These are phyloP conservation scores for Phytophthora pinifolia DNA, from an alignment of 352 stramenopile genomes.

Conservation along the genomic window DNA sequence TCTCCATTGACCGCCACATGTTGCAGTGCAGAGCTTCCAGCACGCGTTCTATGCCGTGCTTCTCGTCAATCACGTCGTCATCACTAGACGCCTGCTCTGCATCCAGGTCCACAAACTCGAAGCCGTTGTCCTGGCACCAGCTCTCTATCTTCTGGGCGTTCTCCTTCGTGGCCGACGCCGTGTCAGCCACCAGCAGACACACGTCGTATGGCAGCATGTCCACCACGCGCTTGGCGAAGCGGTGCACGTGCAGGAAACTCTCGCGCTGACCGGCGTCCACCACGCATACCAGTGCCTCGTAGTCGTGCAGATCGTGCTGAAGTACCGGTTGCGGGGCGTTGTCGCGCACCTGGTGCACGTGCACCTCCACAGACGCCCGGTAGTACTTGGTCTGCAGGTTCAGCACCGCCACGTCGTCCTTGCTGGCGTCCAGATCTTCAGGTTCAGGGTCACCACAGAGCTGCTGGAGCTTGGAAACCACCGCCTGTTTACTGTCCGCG, in stretches of 20 bases:
- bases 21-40: slow-evolving; percentile 78
- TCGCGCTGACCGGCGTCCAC: slow-evolving; percentile 38
- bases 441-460: slow-evolving; percentile 30
- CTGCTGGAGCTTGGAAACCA: slow-evolving; percentile 33
- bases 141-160: slow-evolving; percentile 36
- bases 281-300: slow-evolving; percentile 67
- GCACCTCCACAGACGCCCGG: slow-evolving; percentile 50
- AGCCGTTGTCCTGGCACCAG: slow-evolving; percentile 63
- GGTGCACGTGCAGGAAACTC: slow-evolving; percentile 46
- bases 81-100: neutral
- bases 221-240: slow-evolving; percentile 48
- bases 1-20: slow-evolving; percentile 81
- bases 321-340: slow-evolving; percentile 41
- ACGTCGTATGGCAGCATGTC: slow-evolving; percentile 56
- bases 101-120: slow-evolving; percentile 58
- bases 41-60: slow-evolving; percentile 60
- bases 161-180: slow-evolving; percentile 25
- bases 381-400: slow-evolving; percentile 75
- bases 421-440: neutral
- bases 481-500: slow-evolving; percentile 8
- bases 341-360: slow-evolving; percentile 44
- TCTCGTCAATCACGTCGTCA: slow-evolving; percentile 34
- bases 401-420: slow-evolving; percentile 28
- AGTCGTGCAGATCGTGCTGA: slow-evolving; percentile 41
- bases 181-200: slow-evolving; percentile 46